These are phyloP conservation scores for Penicillium crystallinum DNA, from an alignment of 495 filamentous ascomycete genomes.

Conservation along the genomic window DNA sequence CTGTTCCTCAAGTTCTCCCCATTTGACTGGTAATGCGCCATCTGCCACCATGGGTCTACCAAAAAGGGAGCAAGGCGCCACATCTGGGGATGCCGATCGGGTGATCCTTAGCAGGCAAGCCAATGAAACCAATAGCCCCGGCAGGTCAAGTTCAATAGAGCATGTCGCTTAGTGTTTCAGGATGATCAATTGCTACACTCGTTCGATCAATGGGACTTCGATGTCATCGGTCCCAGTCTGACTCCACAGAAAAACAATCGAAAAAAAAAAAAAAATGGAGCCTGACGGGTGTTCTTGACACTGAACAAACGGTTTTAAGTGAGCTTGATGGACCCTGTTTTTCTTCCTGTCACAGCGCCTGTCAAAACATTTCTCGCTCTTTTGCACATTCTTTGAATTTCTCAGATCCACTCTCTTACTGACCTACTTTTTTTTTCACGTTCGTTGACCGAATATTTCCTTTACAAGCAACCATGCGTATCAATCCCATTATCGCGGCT, in stretches of 20 bases:
- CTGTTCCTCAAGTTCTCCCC: not conserved
- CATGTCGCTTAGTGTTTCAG: slow-evolving; percentile 9
- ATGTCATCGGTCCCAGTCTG: slow-evolving; percentile 1
- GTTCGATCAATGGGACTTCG: not conserved
- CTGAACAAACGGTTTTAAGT: slow-evolving; percentile 1
- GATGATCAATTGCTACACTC: slow-evolving; percentile 1
- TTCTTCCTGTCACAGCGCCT: not conserved
- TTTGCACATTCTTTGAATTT: not conserved
- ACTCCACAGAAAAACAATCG: slow-evolving; percentile 6
- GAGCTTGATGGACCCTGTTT: not conserved
- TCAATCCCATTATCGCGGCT: slow-evolving; percentile 15
- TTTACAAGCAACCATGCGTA: slow-evolving; percentile 11
- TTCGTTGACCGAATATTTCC: slow-evolving; percentile 3
- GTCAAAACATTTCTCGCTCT: not conserved
- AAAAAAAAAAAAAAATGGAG: slow-evolving; percentile 1
- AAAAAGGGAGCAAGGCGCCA: slow-evolving; percentile 4
- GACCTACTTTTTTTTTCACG: not conserved
- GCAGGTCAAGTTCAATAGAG: slow-evolving; percentile 5
- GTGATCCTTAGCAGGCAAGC: slow-evolving; percentile 2
- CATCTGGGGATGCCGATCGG: slow-evolving; percentile 9
- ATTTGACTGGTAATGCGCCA: not conserved
- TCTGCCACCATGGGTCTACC: not conserved
- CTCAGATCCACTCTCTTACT: not conserved
- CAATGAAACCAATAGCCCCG: not conserved
- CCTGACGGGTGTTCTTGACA: not conserved